A percentile compares a stretch with the other conserved stretches of the same genome.
Evolutionary conservation across 306 rosid genomes (phyloP).

Genomic region (Comarum palustre): DNA sequence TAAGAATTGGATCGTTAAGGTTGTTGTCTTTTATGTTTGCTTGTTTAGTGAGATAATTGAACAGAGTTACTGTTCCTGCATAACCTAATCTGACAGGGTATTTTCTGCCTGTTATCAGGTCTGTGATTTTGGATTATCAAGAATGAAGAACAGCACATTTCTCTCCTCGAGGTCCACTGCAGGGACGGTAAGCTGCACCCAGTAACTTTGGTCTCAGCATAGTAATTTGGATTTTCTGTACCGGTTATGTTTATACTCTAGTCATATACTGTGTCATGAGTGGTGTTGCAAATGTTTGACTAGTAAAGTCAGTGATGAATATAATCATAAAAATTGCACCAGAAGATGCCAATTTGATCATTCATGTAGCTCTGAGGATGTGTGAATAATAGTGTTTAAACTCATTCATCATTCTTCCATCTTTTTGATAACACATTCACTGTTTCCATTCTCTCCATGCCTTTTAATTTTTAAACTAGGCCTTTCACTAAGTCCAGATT

Average conservation of each 20-base stretch:
- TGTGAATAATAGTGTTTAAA: neutral
- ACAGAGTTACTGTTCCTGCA: conserved; percentile 11
- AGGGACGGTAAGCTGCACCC: conserved; percentile 70
- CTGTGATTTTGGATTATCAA: conserved; percentile 90
- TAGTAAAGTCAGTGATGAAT: neutral
- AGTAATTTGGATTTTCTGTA: neutral
- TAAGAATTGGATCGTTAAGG: conserved; percentile 88
- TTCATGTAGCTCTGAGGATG: conserved; percentile 2
- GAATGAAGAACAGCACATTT: conserved; percentile 89
- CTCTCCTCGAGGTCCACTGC: conserved; percentile 98
- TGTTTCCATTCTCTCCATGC: neutral
- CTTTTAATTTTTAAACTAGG: conserved; percentile 13
- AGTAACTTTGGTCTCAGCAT: conserved; percentile 8
- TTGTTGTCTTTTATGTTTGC: conserved; percentile 25
- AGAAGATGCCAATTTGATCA: conserved; percentile 9
- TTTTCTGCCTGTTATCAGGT: conserved; percentile 49
- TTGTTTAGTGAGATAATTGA: conserved; percentile 5
- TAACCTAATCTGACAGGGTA: conserved; percentile 24
- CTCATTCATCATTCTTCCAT: neutral
- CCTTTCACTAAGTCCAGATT: conserved; percentile 30
- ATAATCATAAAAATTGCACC: neutral
- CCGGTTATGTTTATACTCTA: neutral
- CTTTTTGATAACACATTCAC: neutral
- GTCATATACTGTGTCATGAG: neutral
- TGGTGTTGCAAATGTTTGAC: neutral